These are phyloP conservation scores for Penicillium macrosclerotiorum DNA, from an alignment of 495 filamentous ascomycete genomes.

Conservation along the genomic window DNA sequence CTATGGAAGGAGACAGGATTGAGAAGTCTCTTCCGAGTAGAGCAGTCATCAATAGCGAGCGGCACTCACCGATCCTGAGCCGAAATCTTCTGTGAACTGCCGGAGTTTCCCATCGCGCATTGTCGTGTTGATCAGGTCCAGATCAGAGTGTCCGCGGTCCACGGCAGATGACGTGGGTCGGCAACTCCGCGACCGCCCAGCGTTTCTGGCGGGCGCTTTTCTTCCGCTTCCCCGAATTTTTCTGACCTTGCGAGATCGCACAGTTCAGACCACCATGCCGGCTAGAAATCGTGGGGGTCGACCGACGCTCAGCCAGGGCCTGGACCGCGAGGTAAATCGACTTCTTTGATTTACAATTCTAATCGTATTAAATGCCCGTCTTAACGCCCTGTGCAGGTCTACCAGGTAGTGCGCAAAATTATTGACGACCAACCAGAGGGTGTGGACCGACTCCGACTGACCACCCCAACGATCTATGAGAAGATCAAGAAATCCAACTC, in stretches of 20 bases:
- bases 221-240: conserved; percentile 23
- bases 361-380: conserved; percentile 1
- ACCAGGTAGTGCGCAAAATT: conserved; percentile 72
- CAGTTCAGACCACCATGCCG: conserved; percentile 24
- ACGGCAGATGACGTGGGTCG: conserved; percentile 23
- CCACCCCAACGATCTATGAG: conserved; percentile 66
- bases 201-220: no score
- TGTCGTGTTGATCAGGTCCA: conserved; percentile 24
- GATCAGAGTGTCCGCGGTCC: no score
- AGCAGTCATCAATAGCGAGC: no score
- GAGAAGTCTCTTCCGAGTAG: no score
- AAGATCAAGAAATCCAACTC: conserved; percentile 82
- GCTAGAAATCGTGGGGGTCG: conserved; percentile 41
- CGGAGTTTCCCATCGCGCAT: conserved; percentile 63
- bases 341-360: neutral
- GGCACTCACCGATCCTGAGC: conserved; percentile 68
- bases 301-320: conserved; percentile 48
- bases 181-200: conserved; percentile 18
- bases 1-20: no score
- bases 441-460: conserved; percentile 44
- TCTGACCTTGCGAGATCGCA: conserved; percentile 17
- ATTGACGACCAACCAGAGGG: conserved; percentile 58
- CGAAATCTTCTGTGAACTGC: conserved; percentile 67
- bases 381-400: conserved; percentile 48
- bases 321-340: conserved; percentile 53